Evolutionary conservation across 306 rosid species (phyloP).

Genomic region (Betula pendula): DNA sequence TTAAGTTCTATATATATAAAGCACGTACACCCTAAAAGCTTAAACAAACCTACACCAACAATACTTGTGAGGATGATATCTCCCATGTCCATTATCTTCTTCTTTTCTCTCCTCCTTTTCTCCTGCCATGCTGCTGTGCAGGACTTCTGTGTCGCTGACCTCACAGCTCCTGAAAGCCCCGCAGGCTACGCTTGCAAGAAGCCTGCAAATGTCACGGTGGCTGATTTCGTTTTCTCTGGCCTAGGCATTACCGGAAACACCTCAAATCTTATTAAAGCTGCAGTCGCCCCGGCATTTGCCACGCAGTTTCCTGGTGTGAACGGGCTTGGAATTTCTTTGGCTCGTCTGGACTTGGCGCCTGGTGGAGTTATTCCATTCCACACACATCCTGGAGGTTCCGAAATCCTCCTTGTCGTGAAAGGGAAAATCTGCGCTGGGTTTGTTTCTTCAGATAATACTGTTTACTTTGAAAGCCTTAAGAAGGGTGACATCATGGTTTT

Average conservation of each 20-base stretch:
- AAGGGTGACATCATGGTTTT: slow-evolving; percentile 77
- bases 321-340: slow-evolving; percentile 75
- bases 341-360: slow-evolving; percentile 57
- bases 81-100: slow-evolving; percentile 43
- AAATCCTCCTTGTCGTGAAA: slow-evolving; percentile 39
- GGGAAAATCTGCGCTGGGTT: slow-evolving; percentile 70
- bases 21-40: background rate
- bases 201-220: slow-evolving; percentile 42
- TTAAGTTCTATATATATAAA: background rate
- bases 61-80: slow-evolving; percentile 40
- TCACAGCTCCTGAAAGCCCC: slow-evolving; percentile 48
- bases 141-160: slow-evolving; percentile 88
- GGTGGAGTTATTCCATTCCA: slow-evolving; percentile 83
- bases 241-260: slow-evolving; percentile 69
- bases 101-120: slow-evolving; percentile 36
- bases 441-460: slow-evolving; percentile 52
- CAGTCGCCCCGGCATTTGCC: slow-evolving; percentile 60
- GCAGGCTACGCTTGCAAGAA: slow-evolving; percentile 75
- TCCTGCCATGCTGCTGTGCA: slow-evolving; percentile 55
- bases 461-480: slow-evolving; percentile 52
- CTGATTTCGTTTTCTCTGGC: slow-evolving; percentile 60
- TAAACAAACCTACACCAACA: background rate
- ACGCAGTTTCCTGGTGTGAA: slow-evolving; percentile 64
- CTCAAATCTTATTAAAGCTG: slow-evolving; percentile 73
- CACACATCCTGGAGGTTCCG: slow-evolving; percentile 81